Percentiles rank a stretch among this genome's conserved stretches.
Conservation (phyloP, 2,329 filamentous ascomycete species). For the Pseudogymnoascus sp. region DNA sequence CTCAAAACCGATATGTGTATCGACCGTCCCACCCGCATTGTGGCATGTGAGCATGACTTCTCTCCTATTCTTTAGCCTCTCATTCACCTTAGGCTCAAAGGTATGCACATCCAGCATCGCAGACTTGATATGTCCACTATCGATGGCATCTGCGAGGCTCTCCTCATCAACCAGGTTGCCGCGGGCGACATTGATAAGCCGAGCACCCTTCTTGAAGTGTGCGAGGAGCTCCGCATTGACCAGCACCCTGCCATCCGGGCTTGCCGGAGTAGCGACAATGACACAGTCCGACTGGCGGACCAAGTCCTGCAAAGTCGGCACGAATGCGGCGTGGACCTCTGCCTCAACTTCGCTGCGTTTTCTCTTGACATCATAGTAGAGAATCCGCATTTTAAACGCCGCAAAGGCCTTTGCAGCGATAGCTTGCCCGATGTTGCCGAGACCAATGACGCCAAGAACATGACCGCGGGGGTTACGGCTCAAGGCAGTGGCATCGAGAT, state of each 20-base stretch:
- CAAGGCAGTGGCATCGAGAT: constrained; percentile 50
- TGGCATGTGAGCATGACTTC: constrained; percentile 55
- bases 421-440: constrained; percentile 59
- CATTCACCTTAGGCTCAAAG: constrained; percentile 43
- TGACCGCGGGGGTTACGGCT: constrained; percentile 59
- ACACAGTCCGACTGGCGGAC: constrained; percentile 51
- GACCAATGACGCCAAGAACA: constrained; percentile 59
- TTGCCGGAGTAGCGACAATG: constrained; percentile 53
- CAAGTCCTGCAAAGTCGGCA: constrained; percentile 45
- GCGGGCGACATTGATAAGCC: constrained; percentile 61
- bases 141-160: constrained; percentile 53
- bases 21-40: constrained; percentile 60
- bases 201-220: constrained; percentile 46
- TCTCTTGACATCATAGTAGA: constrained; percentile 53
- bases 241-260: constrained; percentile 40
- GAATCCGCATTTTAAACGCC: constrained; percentile 61
- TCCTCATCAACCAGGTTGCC: constrained; percentile 60
- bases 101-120: constrained; percentile 61
- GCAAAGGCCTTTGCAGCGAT: constrained; percentile 52
- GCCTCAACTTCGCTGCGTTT: constrained; percentile 31
- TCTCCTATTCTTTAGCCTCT: constrained; percentile 22
- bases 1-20: constrained; percentile 58
- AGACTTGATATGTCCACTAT: constrained; percentile 41
- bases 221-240: constrained; percentile 43
- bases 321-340: constrained; percentile 46